Base-by-base conservation (phyloP, 1,284 basidiomycete species). In the Leccinum colubrinum region DNA sequence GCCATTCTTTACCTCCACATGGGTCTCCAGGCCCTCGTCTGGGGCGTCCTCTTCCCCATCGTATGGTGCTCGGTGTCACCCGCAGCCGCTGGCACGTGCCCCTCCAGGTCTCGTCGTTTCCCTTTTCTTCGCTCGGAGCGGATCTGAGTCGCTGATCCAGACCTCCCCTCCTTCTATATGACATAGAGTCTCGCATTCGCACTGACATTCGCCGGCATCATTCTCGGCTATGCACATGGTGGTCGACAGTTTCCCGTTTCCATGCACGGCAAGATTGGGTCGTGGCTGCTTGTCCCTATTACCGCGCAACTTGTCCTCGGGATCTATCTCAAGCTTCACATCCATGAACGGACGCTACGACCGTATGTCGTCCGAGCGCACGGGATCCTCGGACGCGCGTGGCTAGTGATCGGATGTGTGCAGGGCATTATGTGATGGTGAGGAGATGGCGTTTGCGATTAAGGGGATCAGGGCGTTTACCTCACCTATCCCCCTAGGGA, bases 311-410 rank as follows among this genome's bases (percentile, higher is more conserved):
- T 91, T 6, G 71, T 72, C 15, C 79, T 94, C 58, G 96, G 97
- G 6, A 82, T 95, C 62, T 98, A 97, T 76, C 87, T 98, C 65
- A 98, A 97, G 77, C 79, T 97, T 4, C 97, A 98, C 75, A 87
- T 98, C 20, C 83, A 95, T 64, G 93, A 98, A 76, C 80, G 82
- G 64, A 84, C 84, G 1, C 71, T 95, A 9, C 83, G 95, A 25
- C 91, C 91, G 0, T 90, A 83, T 68, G 84, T 89, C 6, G 90
- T 95, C 15, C 77, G 80, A 11, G 74, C 82, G 1, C 97, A 98
- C 69, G 90, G 94, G 1, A 68, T 94, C 14, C 76, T 98, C 3
- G 96, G 96, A 22, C 95, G 92, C 72, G 68, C 80, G 17, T 98
- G 94, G 75, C 94, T 94, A 0, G 79, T 97, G 59, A 69, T 98